Evolutionary conservation across 768 basidiomycete species (phyloP), one percentile per base, ranked within the genome.

Genomic region (Agaricus subrufescens): DNA sequence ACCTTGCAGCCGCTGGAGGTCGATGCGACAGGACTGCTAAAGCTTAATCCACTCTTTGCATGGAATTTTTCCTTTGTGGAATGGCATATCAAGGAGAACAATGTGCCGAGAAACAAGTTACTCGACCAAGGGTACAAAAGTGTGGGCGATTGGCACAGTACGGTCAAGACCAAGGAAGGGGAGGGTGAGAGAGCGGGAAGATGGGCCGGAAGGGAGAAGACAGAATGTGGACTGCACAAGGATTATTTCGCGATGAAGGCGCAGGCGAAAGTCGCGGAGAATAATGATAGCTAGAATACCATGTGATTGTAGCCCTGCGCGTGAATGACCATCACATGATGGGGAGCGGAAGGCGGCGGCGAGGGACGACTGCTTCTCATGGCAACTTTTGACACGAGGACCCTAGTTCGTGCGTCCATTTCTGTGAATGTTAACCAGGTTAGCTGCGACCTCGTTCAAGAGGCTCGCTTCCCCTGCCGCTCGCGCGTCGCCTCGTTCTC

Each of bases 141-240:
- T 66, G 85, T 99, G 60, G 97, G 97, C 3, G 97, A 99, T 71
- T 96, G 95, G 91, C 97, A 99, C 72, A 95, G 92, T 59, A 99
- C 97, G 0, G 70, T 69, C n/a, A 82, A 82, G 69, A 77, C 78
- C 12, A 78, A 70, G 62, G 86, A 85, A 58, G 86, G 82, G 0
- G 81, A 88, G 42, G 91, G 91, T 58, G 97, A 99, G 72, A 82
- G 97, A 26, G 85, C 88, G 1, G 96, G 96, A 1, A 75, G 97
- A 52, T 99, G 97, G 97, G 86, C 87, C 2, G 92, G 90, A 5
- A 87, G 80, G 67, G 77, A 79, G 58, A 99, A 98, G 79, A 92
- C 92, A 2, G 96, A 98, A 70, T 98, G 97, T 69, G 97, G 97
- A 2, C 68, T 99, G 59, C 96, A 99, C 71, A 83, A 87, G 69